A percentile compares a stretch with the other conserved stretches of the same genome.
phyloP scores from a whole-genome alignment of 1,139 yeast genomes.

The Saccharomyces hybrid region DNA sequence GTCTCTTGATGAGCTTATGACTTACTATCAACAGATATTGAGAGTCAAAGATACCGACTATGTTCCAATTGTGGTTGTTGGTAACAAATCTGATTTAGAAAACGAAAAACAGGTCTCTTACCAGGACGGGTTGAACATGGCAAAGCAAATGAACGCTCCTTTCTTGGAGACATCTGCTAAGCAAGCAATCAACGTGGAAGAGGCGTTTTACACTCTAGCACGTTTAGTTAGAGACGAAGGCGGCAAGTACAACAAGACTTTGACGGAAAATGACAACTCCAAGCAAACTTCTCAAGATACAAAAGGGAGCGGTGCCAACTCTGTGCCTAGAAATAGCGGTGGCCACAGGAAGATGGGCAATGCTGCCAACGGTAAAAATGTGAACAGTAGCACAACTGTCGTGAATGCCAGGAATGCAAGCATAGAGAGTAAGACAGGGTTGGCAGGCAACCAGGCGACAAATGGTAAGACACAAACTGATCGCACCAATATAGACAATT shows the following conservation, averaged over 20 bases:
- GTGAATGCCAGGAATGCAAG: neutral
- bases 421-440: neutral
- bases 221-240: constrained; percentile 49
- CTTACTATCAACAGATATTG: constrained; percentile 75
- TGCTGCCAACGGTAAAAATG: neutral
- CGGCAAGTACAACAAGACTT: constrained; percentile 23
- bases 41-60: constrained; percentile 74
- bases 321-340: neutral
- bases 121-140: constrained; percentile 75
- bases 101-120: constrained; percentile 75
- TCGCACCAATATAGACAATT: neutral
- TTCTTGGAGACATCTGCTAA: constrained; percentile 93
- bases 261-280: neutral
- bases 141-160: constrained; percentile 65
- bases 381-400: neutral
- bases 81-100: constrained; percentile 73
- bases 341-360: neutral
- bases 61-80: constrained; percentile 69
- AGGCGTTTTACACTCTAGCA: constrained; percentile 74
- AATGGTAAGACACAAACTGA: neutral
- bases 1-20: constrained; percentile 70
- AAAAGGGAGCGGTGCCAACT: neutral
- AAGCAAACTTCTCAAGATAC: neutral
- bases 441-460: neutral
- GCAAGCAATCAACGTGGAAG: constrained; percentile 88